Evolutionary conservation across 83 land plant genomes (phyloP), one percentile per base, ranked within the genome.

Genomic region (Thuja plicata): DNA sequence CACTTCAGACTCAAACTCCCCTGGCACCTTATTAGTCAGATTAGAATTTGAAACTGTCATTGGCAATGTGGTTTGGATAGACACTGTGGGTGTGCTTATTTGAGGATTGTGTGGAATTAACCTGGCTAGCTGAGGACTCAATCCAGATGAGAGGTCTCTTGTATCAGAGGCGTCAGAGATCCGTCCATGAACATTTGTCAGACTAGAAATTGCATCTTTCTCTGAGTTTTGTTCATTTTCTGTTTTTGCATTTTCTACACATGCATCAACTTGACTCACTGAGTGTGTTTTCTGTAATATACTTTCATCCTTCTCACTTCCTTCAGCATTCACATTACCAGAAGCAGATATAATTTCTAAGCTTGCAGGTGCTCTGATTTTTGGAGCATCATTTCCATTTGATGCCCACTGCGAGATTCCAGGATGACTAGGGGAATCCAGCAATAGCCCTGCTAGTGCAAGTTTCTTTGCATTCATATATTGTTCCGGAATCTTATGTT

Each of bases 381-480:
- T n/a, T 6, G 54, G 85, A 52, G 13, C 85, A 83, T 45, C 54
- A 83, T 83, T 83, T 83, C 55, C 85, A 83, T 46, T 12, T 11
- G 54, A n/a, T 30, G 52, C 30, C 71, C 30, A 86, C 87, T 86
- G 71, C 34, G 40, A 38, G 71, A 86, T 71, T 35, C 71, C 87
- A 55, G 62, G 71, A 34, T 57, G 66, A 41, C 71, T 86, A 17
- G 87, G 87, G 30, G 87, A 86, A 86, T 55, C 87, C 38, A 86
- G 87, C 62, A 86, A 57, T 57, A 46, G 70, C 43, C 87, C 87
- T 57, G 87, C 34, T 7, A 86, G 87, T 16, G 87, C 87, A 86
- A 86, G 87, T 86, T 57, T 57, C 27, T 48, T 34, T 85, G 86
- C 86, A 85, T 85, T 85, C 34, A 85, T 50, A 85, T 48, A 52